Base-by-base conservation (phyloP, 2,329 filamentous ascomycete genomes). In the Arachnomyces sp. region DNA sequence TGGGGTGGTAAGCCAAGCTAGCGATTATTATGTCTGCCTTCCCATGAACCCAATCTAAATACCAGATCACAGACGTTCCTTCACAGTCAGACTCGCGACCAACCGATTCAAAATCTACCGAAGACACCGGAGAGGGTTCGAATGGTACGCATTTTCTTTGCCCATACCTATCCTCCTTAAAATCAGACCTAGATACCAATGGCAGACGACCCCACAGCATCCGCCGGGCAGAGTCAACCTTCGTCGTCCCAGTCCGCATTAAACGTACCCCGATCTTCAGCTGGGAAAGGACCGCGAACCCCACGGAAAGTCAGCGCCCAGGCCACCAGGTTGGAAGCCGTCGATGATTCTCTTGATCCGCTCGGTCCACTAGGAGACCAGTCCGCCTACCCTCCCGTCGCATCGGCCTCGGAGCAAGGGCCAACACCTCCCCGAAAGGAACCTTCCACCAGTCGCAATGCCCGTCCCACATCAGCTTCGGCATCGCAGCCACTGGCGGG, bases 361-460 rank as follows among this genome's bases (percentile, higher is more conserved):
- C 65, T 82, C 34, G 78, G 78, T 33, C 77, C 77, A 36, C 60
- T 80, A 25, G 21, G 21, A 25, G 75, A 75, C 28, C 73, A 73
- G 44, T 63, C 54, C 17, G 53, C 60, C 8, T 52, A 58, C 32
- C 55, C 62, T 34, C 47, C 52, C 30, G 54, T 51, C 17, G 55
- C 62, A 2, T 61, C 67, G 39, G 56, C 62, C 17, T 51, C 57
- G 42, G 76, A 79, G 39, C 69, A 74, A 49, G 74, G 74, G 29
- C 74, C 75, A 25, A 69, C 68, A 29, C 76, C 76, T 28, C 77
- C 77, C 11, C 72, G 75, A 53, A 80, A 81, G 62, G 77, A 80
- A 59, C 58, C 68, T 7, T 55, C 62, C 34, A 48, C 57, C 32
- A 52, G 50, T 39, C 60, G 62, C 44, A 57, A 55, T 54, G 56